Base-by-base conservation (phyloP, 208 protist genomes). In the Wallacemonas collosoma region DNA sequence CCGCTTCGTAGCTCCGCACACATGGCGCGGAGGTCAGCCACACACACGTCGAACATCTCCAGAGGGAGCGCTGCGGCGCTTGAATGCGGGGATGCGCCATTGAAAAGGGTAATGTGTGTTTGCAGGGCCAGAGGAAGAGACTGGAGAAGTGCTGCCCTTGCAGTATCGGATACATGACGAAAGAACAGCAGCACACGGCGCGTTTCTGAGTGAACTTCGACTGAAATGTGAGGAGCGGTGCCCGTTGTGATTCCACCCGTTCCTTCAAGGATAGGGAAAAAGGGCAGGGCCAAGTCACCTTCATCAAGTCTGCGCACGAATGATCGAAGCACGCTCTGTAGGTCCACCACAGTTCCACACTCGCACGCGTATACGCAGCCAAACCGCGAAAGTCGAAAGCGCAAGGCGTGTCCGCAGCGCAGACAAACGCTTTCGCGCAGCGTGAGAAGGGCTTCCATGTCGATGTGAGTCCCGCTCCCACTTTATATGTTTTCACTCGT, bases 341-440 rank as follows among this genome's bases (percentile, higher is more conserved):
- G 76, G 71, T 93, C 83, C 43, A 90, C 69, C 58, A 68, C 61
- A 50, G 71, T 54, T 2, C 75, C 73, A 54, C 89, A 91, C 4
- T 56, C 39, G 56, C 89, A 94, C 14, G 69, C 60, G 64, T 88
- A 94, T 15, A 91, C 84, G 60, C 89, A 87, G 1, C 89, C 89
- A 76, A 89, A 94, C 38, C 82, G 77, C n/a, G 81, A 90, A 2
- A 90, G 63, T 11, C 79, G 78, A 60, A 94, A 91, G 53, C 36
- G 64, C n/a, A 84, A 72, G 38, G 64, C 61, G 14, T 61, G 41
- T 3, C 79, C 71, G 55, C 89, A 94, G 4, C 47, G 26, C 3
- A 68, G 17, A 66, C 76, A 94, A 12, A 71, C 74, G 54, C 38
- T 51, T 26, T 69, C 77, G 66, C 54, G 80, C 61, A 56, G 62